Percentiles rank a stretch among this genome's conserved stretches.
Conservation (phyloP, 108 stramenopile genomes). For the Fistulifera solaris region DNA sequence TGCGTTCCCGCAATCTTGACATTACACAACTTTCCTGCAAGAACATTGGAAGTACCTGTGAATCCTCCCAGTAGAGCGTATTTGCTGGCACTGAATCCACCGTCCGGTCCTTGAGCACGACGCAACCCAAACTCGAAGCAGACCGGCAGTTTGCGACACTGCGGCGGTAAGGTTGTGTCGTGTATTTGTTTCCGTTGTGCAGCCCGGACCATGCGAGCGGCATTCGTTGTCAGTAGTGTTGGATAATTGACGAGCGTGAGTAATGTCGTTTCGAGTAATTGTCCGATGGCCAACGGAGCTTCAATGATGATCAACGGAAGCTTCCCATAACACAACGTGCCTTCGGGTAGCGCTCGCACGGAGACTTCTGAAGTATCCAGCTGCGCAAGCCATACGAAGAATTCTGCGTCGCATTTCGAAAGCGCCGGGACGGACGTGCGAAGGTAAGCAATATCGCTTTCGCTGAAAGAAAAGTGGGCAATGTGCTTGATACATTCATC, state of each 20-base stretch:
- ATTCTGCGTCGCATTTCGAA: slow-evolving; percentile 63
- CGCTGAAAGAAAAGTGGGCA: slow-evolving; percentile 51
- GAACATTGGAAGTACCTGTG: slow-evolving; percentile 91
- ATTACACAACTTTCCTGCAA: slow-evolving; percentile 83
- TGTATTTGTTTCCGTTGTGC: slow-evolving; percentile 44
- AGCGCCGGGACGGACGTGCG: slow-evolving; percentile 37
- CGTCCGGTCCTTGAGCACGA: slow-evolving; percentile 97
- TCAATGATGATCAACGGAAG: slow-evolving; percentile 72
- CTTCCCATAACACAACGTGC: slow-evolving; percentile 80
- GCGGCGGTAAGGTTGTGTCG: background rate
- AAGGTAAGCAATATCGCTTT: too few species aligned
- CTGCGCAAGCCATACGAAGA: slow-evolving; percentile 78
- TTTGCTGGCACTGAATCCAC: slow-evolving; percentile 86
- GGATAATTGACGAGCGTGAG: slow-evolving; percentile 94
- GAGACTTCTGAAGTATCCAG: slow-evolving; percentile 67
- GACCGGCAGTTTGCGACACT: slow-evolving; percentile 18
- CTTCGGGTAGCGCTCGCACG: slow-evolving; percentile 78
- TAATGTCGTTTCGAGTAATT: slow-evolving; percentile 94
- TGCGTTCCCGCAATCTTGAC: slow-evolving; percentile 89
- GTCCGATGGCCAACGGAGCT: slow-evolving; percentile 86
- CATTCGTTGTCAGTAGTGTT: slow-evolving; percentile 90
- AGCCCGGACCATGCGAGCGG: slow-evolving; percentile 90
- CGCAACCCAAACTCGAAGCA: slow-evolving; percentile 96
- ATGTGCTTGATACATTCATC: slow-evolving; percentile 80
- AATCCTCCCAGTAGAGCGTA: slow-evolving; percentile 95